Evolutionary conservation across 2,329 filamentous ascomycete species (phyloP), one percentile per base, ranked within the genome.

Genomic region (Fragosphaeria purpurea): DNA sequence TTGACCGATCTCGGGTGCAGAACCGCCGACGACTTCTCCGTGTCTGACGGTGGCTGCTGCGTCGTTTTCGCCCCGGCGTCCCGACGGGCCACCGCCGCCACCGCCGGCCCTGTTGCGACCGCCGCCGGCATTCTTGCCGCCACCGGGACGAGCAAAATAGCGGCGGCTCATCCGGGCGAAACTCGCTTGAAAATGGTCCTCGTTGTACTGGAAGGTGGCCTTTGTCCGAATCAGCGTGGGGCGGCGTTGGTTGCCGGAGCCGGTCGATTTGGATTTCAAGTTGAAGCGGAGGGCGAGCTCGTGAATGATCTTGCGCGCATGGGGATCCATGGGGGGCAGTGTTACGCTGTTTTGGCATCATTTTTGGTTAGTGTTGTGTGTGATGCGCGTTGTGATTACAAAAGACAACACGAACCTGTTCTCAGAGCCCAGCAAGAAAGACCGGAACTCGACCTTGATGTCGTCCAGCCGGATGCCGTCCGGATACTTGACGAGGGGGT

Each of bases 21-120:
- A 80, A 2, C 79, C 88, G 45, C 91, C 93, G 3, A 97, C 89
- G 33, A 95, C 72, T 57, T 97, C 90, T 13, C 93, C 93, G 60
- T 97, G 86, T 54, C 77, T 79, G 58, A 93, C 88, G 2, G 73
- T 75, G 10, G 76, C 75, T 8, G 72, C 75, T 4, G 63, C 60
- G 50, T 62, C 63, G 55, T 63, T 60, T 54, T 59, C 50, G 46
- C 62, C 61, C 50, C 65, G 61, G 41, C 60, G 64, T 58, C 57
- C 22, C 22, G 3, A 22, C 22, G 22, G 22, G 22, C 22, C 22
- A 22, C 22, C 66, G 53, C 47, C 59, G 48, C 33, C n/a, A 5
- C 7, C 37, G 6, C 7, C 22, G 2, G 38, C 6, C 4, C 44
- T 47, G 9, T 46, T 47, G 33, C 8, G n/a, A 32, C 55, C 58